Base-by-base conservation (phyloP, 2,329 filamentous ascomycete genomes). In the Clathrospora elynae region DNA sequence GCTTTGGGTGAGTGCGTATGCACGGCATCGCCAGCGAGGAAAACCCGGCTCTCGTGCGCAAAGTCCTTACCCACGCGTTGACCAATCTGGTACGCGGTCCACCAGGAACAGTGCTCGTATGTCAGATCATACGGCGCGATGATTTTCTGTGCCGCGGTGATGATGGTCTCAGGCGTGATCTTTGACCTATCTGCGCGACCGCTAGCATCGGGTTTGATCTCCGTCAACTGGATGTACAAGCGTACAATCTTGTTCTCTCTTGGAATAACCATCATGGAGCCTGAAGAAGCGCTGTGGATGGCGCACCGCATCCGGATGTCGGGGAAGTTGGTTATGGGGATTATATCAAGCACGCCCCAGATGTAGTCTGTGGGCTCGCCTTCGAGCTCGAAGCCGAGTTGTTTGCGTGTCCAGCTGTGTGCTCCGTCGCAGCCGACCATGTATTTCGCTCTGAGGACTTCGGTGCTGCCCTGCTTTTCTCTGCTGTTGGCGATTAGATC, bases 401-500 rank as follows among this genome's bases (percentile, higher is more conserved):
- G 74, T 39, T 76, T 74, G 25, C 85, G 71, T 0, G 80, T 82
- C 82, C 83, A 87, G 42, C 78, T 83, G 56, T 85, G 83, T 0
- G 85, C 85, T 0, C 85, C 85, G 50, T 88, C 85, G 30, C 81
- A 84, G 0, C 85, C 85, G 3, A 89, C 74, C 19, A 88, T 73
- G 49, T 85, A 88, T 59, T 84, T 84, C 5, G 79, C 76, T 25
- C 71, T 76, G 2, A 85, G 68, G 0, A 66, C 59, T 53, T 80
- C 77, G 51, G 48, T 56, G 11, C 49, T 68, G 17, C 55, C 61
- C 37, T 49, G 67, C 39, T 62, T 73, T 34, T 57, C 66, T 37
- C 48, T 63, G 37, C 68, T 74, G 42, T 65, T 72, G 24, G 59
- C 61, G 16, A 75, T 73, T 24, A 84, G 60, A 11, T 80, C 78